Base-by-base conservation (phyloP, 164 flowering plant species). In the Magnolia sinica region DNA sequence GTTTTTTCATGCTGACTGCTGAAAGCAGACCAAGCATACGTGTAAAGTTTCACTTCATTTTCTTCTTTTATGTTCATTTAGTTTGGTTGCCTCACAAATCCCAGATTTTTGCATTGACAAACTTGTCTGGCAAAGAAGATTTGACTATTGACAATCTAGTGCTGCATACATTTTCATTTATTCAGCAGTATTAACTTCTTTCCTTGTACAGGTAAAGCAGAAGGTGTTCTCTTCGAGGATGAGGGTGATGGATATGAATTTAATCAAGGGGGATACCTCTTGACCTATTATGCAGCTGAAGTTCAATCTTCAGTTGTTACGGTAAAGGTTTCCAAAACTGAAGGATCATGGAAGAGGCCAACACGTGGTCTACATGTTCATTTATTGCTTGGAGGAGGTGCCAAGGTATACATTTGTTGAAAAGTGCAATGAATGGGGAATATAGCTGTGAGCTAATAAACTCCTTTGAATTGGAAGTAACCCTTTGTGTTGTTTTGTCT, bases 221-320 rank as follows among this genome's bases (percentile, higher is more conserved):
- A 87, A 86, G 99, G 99, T 73, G 72, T 89, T 81, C 85, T 96
- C 10, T 96, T 81, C 83, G 99, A 96, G 84, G 99, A 96, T 84
- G 90, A 90, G 81, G 99, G 98, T 63, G 99, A 96, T 88, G 99
- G 99, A 73, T 91, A 93, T 86, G 93, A 81, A 79, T 96, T 87
- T 82, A 87, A 68, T 8, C 77, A 72, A 73, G 97, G 98, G 22
- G 86, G 75, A 64, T 96, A 89, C 83, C 88, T 96, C 7, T 74
- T 91, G 76, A 91, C 97, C 27, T 80, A 91, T 78, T 96, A 96
- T 84, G 81, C 76, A 76, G 98, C 99, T 74, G 92, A 90, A 73
- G 89, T 85, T 74, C 70, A 87, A 31, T 85, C 90, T 74, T 88
- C 94, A 65, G 85, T 87, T 76, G 92, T 92, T 77, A 90, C 92